Evolutionary conservation across 345 rosid species (phyloP).

Genomic region (Linum lewisii): DNA sequence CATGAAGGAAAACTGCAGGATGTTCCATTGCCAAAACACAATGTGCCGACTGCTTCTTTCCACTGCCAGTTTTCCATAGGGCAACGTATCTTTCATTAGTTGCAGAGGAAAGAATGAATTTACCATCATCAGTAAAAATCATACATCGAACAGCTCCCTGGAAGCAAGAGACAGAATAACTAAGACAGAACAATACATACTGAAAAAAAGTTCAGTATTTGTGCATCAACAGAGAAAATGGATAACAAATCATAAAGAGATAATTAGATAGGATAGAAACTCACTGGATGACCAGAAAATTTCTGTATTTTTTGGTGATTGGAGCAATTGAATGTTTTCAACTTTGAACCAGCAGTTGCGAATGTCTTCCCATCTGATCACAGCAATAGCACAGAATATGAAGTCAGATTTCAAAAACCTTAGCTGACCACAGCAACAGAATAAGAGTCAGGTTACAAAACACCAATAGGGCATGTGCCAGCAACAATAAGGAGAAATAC

Average conservation of each 20-base stretch:
- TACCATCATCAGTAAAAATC: slow-evolving; percentile 72
- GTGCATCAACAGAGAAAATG: not conserved
- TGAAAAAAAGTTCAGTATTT: not conserved
- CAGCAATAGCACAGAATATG: too few species aligned
- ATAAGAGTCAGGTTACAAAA: too few species aligned
- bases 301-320: slow-evolving; percentile 74
- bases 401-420: not conserved
- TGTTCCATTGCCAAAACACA: slow-evolving; percentile 93
- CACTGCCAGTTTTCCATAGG: slow-evolving; percentile 65
- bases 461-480: too few species aligned
- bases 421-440: too few species aligned
- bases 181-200: not conserved
- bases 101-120: slow-evolving; percentile 69
- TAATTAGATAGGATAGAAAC: not conserved
- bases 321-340: slow-evolving; percentile 55
- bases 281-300: slow-evolving; percentile 75
- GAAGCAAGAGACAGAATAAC: not conserved
- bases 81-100: slow-evolving; percentile 21
- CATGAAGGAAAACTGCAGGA: slow-evolving; percentile 75
- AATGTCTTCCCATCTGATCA: slow-evolving; percentile 44
- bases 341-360: slow-evolving; percentile 75
- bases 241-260: not conserved
- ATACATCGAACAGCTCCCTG: slow-evolving; percentile 64
- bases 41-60: slow-evolving; percentile 70
- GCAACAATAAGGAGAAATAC: not conserved